Evolutionary conservation across 2,329 filamentous ascomycete genomes (phyloP).

Genomic region (Hymenoscyphus fructigenus): DNA sequence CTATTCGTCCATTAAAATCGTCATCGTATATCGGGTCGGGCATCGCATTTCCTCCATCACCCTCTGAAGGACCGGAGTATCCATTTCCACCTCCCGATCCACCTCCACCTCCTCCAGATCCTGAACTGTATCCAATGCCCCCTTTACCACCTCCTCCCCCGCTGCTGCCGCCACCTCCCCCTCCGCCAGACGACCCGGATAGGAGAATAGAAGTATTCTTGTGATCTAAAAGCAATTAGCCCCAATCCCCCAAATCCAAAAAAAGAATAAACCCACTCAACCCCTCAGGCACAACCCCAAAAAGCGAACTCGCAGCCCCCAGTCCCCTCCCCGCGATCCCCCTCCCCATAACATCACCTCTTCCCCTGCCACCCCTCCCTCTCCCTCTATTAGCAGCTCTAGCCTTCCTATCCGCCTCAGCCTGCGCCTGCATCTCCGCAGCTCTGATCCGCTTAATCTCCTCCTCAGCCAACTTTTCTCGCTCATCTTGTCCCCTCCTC

Average conservation of each 20-base stretch:
- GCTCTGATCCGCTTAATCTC: slow-evolving; percentile 21
- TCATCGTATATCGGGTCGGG: slow-evolving; percentile 32
- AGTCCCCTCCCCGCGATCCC: slow-evolving; percentile 8
- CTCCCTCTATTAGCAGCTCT: slow-evolving; percentile 18
- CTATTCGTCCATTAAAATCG: slow-evolving; percentile 27
- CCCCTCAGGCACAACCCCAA: slow-evolving; percentile 26
- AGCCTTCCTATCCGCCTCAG: slow-evolving; percentile 18
- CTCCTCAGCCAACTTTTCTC: slow-evolving; percentile 28
- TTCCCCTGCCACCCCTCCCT: slow-evolving; percentile 29
- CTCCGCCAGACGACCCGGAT: slow-evolving; percentile 6
- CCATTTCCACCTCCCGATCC: slow-evolving; percentile 12
- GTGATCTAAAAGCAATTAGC: slow-evolving; percentile 9
- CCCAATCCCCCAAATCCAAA: neutral
- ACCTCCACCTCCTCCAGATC: slow-evolving; percentile 11
- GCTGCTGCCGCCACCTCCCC: slow-evolving; percentile 13
- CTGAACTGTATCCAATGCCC: slow-evolving; percentile 17
- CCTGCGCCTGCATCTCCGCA: slow-evolving; percentile 4
- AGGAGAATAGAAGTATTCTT: slow-evolving; percentile 1
- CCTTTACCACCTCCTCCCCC: slow-evolving; percentile 13
- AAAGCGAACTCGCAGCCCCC: slow-evolving; percentile 23
- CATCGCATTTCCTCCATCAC: slow-evolving; percentile 14
- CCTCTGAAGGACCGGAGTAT: slow-evolving; percentile 10
- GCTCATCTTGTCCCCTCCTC: slow-evolving; percentile 30
- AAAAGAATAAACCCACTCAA: slow-evolving; percentile 24
- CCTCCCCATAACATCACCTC: slow-evolving; percentile 37